A percentile compares a stretch with the other conserved stretches of the same genome.
Conservation (phyloP, 2,329 filamentous ascomycete species). For the Diaporthe vexans region DNA sequence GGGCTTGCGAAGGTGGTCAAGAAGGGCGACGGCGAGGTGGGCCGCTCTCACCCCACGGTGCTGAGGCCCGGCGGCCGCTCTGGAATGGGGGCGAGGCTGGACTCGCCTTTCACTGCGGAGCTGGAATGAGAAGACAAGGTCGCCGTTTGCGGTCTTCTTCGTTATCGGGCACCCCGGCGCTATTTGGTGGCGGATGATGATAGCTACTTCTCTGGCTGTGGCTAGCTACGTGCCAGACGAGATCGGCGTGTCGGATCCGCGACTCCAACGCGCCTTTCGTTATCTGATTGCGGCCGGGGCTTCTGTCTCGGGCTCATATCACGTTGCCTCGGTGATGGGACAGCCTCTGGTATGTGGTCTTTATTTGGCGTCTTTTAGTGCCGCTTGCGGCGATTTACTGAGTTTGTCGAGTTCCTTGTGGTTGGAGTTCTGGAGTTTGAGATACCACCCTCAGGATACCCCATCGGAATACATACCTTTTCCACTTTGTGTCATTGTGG, state of each 20-base stretch:
- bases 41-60: constrained; percentile 15
- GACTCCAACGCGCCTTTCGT: background rate
- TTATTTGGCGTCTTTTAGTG: background rate
- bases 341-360: background rate
- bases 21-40: background rate
- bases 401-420: background rate
- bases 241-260: background rate
- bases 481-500: background rate
- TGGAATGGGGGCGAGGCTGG: constrained; percentile 22
- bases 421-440: constrained; percentile 5
- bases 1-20: background rate
- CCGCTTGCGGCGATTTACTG: background rate
- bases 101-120: constrained; percentile 37
- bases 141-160: background rate
- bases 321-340: constrained; percentile 4
- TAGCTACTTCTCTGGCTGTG: no score
- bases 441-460: constrained; percentile 14
- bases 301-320: constrained; percentile 2
- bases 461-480: background rate
- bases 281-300: background rate
- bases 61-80: constrained; percentile 37
- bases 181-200: background rate
- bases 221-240: constrained; percentile 4
- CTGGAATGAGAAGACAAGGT: constrained; percentile 29
- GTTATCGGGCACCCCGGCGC: background rate